Percentiles rank a stretch among this genome's conserved stretches.
These are phyloP conservation scores for Biscogniauxia sp. DNA, from an alignment of 2,329 filamentous ascomycete genomes.

Conservation along the genomic window DNA sequence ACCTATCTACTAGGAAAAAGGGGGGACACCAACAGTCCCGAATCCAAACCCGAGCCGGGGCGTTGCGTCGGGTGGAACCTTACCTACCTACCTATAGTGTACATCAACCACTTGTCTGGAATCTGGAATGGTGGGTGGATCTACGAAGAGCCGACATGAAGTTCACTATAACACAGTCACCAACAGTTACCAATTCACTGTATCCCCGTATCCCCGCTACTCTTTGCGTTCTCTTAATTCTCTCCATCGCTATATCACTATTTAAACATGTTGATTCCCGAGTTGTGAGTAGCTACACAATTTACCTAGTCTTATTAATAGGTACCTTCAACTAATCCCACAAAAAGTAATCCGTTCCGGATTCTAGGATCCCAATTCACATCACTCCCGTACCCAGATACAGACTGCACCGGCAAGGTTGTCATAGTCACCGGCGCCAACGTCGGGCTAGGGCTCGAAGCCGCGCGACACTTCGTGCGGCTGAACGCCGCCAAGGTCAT, in stretches of 20 bases:
- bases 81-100: too few species aligned
- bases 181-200: neutral
- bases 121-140: too few species aligned
- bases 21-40: too few species aligned
- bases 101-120: too few species aligned
- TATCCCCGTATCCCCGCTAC: neutral
- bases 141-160: too few species aligned
- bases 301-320: neutral
- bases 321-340: neutral
- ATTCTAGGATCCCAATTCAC: neutral
- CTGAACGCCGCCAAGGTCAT: constrained; percentile 42
- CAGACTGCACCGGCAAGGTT: constrained; percentile 34
- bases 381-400: constrained; percentile 4
- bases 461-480: constrained; percentile 39
- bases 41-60: too few species aligned
- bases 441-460: constrained; percentile 41
- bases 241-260: neutral
- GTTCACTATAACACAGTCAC: too few species aligned
- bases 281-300: neutral
- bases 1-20: too few species aligned
- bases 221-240: neutral
- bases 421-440: constrained; percentile 46
- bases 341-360: neutral
- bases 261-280: neutral
- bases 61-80: too few species aligned